These are phyloP conservation scores for Mycena leptocephala DNA, from an alignment of 768 basidiomycete genomes.

Conservation along the genomic window DNA sequence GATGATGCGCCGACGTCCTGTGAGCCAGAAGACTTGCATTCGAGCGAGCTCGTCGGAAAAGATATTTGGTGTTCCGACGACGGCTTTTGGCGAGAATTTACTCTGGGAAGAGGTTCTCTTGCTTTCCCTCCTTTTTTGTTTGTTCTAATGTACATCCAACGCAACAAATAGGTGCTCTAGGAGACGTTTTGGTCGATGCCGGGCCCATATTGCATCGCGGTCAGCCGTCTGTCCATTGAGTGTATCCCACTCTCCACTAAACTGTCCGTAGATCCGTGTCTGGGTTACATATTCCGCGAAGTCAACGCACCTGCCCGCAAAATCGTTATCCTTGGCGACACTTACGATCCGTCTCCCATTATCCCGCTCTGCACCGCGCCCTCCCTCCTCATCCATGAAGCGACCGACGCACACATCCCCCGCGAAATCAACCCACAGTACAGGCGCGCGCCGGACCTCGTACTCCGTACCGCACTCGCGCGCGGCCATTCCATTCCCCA, in stretches of 20 bases:
- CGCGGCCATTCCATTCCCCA: slow-evolving; percentile 86
- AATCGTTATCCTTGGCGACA: slow-evolving; percentile 86
- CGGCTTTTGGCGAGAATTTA: slow-evolving; percentile 79
- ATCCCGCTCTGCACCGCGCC: slow-evolving; percentile 69
- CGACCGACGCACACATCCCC: slow-evolving; percentile 84
- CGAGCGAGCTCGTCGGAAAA: slow-evolving; percentile 74
- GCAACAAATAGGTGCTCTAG: too few relatives aligned
- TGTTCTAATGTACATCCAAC: too few relatives aligned
- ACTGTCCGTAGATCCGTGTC: slow-evolving; percentile 72
- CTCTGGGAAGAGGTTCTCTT: slow-evolving; percentile 54
- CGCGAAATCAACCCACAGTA: slow-evolving; percentile 65
- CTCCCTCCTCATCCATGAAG: slow-evolving; percentile 89
- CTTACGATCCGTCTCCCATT: slow-evolving; percentile 74
- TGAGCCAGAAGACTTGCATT: slow-evolving; percentile 66
- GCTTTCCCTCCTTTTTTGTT: too few relatives aligned
- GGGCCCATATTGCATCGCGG: slow-evolving; percentile 86
- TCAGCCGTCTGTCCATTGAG: slow-evolving; percentile 46
- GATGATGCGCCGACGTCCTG: slow-evolving; percentile 72
- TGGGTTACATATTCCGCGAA: slow-evolving; percentile 86
- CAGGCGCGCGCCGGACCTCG: slow-evolving; percentile 57
- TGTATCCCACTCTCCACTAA: background rate
- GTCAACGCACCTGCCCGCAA: slow-evolving; percentile 66
- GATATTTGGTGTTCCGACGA: slow-evolving; percentile 71
- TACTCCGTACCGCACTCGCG: slow-evolving; percentile 67
- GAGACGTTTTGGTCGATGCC: slow-evolving; percentile 75